These are phyloP conservation scores for Heliamphora exappendiculata DNA, from an alignment of 148 eudicot genomes.

Conservation along the genomic window DNA sequence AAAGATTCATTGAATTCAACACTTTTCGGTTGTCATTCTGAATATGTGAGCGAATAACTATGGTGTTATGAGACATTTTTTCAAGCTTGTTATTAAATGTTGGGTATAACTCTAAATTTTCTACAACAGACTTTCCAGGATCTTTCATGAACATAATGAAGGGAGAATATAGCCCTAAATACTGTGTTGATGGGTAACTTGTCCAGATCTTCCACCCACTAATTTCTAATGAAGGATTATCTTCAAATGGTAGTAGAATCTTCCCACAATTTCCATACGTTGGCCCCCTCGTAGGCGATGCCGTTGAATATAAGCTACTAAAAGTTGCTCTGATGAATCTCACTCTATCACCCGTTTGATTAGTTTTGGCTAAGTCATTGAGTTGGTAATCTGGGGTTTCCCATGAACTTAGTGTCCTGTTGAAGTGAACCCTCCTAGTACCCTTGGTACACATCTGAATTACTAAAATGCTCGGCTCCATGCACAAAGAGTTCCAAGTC, in stretches of 20 bases:
- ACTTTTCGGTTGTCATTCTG: slow-evolving; percentile 63
- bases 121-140: slow-evolving; percentile 71
- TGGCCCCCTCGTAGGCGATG: too few species aligned
- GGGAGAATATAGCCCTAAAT: too few species aligned
- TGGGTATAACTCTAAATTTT: slow-evolving; percentile 59
- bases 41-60: slow-evolving; percentile 76
- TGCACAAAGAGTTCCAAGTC: slow-evolving; percentile 17
- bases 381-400: slow-evolving; percentile 31
- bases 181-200: too few species aligned
- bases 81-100: slow-evolving; percentile 62
- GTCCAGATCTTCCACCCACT: too few species aligned
- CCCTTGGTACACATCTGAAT: slow-evolving; percentile 21
- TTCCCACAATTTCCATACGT: slow-evolving; percentile 66
- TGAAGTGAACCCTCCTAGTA: slow-evolving; percentile 22
- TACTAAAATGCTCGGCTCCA: slow-evolving; percentile 23
- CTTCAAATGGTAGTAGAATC: slow-evolving; percentile 74
- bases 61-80: slow-evolving; percentile 64
- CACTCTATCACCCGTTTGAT: slow-evolving; percentile 54
- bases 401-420: slow-evolving; percentile 16
- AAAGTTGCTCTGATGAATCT: too few species aligned
- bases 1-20: slow-evolving; percentile 70
- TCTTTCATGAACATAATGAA: slow-evolving; percentile 85
- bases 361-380: slow-evolving; percentile 24
- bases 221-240: slow-evolving; percentile 67
- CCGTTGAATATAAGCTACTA: too few species aligned